Evolutionary conservation across 768 basidiomycete species (phyloP).

Genomic region (Mycena epipterygia): DNA sequence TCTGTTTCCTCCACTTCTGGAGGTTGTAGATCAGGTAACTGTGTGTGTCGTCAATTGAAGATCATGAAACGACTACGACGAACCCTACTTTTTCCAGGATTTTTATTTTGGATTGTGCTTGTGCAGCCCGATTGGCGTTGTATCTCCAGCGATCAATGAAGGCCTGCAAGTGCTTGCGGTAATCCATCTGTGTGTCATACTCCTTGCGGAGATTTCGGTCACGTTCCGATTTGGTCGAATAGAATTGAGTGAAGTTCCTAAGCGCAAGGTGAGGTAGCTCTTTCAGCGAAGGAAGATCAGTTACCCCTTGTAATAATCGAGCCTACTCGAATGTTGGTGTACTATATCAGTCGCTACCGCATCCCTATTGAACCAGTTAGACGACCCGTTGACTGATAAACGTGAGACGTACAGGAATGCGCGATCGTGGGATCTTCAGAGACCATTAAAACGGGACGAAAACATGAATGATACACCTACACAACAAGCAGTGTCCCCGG

Average conservation of each 20-base stretch:
- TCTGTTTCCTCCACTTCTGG: conserved; percentile 95
- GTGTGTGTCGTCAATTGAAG: conserved; percentile 11
- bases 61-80: neutral
- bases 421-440: conserved; percentile 90
- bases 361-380: conserved; percentile 63
- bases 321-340: conserved; percentile 92
- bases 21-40: conserved; percentile 94
- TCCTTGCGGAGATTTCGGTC: conserved; percentile 93
- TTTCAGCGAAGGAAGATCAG: conserved; percentile 26
- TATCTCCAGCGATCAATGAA: conserved; percentile 99
- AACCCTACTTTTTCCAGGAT: conserved; percentile 77
- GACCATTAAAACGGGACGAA: conserved; percentile 20
- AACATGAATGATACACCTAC: conserved; percentile 57
- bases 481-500: conserved; percentile 92
- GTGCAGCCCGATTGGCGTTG: conserved; percentile 95
- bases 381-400: conserved; percentile 68
- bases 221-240: conserved; percentile 97
- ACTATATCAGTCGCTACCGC: conserved; percentile 98
- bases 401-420: conserved; percentile 46
- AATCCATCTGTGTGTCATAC: conserved; percentile 96
- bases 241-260: conserved; percentile 98
- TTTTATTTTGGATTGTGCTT: conserved; percentile 85
- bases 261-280: conserved; percentile 11
- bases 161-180: conserved; percentile 94
- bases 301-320: conserved; percentile 98